Percentiles rank a stretch among this genome's conserved stretches.
phyloP scores from a whole-genome alignment of 1,139 yeast genomes.

The Kodamaea anthophila region DNA sequence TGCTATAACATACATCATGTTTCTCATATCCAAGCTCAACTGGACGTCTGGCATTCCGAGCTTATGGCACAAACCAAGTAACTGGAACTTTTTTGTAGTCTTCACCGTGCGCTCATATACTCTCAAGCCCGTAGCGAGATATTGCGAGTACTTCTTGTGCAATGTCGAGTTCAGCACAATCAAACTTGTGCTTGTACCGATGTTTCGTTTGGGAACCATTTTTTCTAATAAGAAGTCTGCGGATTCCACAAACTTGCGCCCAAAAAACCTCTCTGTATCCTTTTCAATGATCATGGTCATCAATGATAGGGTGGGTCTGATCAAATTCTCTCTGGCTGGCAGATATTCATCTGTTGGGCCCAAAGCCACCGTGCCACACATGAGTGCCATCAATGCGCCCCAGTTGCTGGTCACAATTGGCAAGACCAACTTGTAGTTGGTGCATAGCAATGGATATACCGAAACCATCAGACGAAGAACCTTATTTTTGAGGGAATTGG shows the following conservation, averaged over 20 bases:
- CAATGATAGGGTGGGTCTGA: slow-evolving; percentile 19
- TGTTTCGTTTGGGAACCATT: slow-evolving; percentile 10
- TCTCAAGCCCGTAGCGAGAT: slow-evolving; percentile 26
- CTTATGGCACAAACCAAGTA: slow-evolving; percentile 21
- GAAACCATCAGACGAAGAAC: slow-evolving; percentile 47
- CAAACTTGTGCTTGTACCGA: background rate
- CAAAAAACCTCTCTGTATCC: slow-evolving; percentile 31
- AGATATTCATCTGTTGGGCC: slow-evolving; percentile 4
- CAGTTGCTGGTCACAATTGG: slow-evolving; percentile 69
- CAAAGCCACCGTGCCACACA: slow-evolving; percentile 9
- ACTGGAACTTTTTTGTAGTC: slow-evolving; percentile 25
- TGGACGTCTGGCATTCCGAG: slow-evolving; percentile 20
- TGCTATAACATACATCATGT: slow-evolving; percentile 26
- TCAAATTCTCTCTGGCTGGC: slow-evolving; percentile 9
- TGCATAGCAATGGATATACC: slow-evolving; percentile 56
- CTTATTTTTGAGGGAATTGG: slow-evolving; percentile 48
- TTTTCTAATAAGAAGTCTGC: slow-evolving; percentile 23
- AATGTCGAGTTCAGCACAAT: slow-evolving; percentile 12
- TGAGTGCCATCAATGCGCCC: slow-evolving; percentile 38
- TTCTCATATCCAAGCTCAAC: slow-evolving; percentile 22
- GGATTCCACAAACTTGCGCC: slow-evolving; percentile 30
- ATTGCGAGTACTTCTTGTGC: slow-evolving; percentile 14
- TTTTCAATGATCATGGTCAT: slow-evolving; percentile 22
- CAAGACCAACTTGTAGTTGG: slow-evolving; percentile 51
- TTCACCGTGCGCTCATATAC: slow-evolving; percentile 29